Evolutionary conservation across 495 filamentous ascomycete species (phyloP).

Genomic region (Chaetomidium leptoderma): DNA sequence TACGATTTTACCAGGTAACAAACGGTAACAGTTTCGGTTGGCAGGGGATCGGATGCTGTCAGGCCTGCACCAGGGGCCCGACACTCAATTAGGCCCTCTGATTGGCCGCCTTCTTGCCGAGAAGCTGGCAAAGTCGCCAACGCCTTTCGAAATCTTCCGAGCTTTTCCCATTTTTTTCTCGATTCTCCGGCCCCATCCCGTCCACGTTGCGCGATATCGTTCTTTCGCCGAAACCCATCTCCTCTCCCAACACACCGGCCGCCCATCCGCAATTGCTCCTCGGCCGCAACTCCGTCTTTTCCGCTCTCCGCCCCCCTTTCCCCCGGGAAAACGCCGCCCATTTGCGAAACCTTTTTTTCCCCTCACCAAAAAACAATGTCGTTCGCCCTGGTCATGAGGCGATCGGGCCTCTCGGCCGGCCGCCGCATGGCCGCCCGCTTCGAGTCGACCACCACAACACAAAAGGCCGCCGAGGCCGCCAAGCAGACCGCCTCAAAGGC

Average conservation of each 20-base stretch:
- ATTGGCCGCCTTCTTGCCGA: constrained; percentile 30
- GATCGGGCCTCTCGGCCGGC: constrained; percentile 37
- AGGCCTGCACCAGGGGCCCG: too few species aligned
- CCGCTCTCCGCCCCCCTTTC: constrained; percentile 11
- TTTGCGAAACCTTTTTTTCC: neutral
- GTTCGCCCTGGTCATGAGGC: constrained; percentile 31
- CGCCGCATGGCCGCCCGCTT: constrained; percentile 47
- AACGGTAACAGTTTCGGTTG: too few species aligned
- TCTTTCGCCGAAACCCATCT: constrained; percentile 16
- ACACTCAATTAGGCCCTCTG: constrained; percentile 25
- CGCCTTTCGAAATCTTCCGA: constrained; percentile 40
- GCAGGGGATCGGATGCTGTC: too few species aligned
- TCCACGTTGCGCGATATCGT: constrained; percentile 31
- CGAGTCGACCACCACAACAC: constrained; percentile 39
- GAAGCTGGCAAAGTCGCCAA: constrained; percentile 17
- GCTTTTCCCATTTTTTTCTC: constrained; percentile 36
- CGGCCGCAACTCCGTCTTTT: constrained; percentile 3
- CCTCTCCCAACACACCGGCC: constrained; percentile 6
- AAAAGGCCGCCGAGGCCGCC: constrained; percentile 59
- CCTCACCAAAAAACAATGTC: constrained; percentile 23
- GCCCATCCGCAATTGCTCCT: constrained; percentile 11
- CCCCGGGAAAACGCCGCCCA: too few species aligned
- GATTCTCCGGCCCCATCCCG: constrained; percentile 8
- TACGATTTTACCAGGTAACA: neutral
- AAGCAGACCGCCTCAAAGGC: constrained; percentile 59